Percentiles rank a stretch among this genome's conserved stretches.
Evolutionary conservation across 2,329 filamentous ascomycete species (phyloP).

Genomic region (Diaporthe helianthi): DNA sequence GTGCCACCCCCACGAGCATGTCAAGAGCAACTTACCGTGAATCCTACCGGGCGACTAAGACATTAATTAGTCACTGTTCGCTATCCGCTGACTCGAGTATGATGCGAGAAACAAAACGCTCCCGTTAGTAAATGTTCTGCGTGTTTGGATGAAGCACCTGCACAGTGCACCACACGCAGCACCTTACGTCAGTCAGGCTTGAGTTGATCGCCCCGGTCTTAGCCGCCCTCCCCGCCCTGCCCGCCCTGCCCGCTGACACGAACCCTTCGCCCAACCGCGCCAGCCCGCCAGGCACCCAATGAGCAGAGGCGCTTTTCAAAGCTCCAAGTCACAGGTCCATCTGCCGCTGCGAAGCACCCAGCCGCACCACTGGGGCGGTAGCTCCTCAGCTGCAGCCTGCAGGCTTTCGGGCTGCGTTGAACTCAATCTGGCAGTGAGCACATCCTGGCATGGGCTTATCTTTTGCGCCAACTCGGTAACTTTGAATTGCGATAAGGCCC

Average conservation of each 20-base stretch:
- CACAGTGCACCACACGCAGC: background rate
- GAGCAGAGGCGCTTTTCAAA: background rate
- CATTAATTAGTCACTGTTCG: background rate
- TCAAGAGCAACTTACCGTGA: background rate
- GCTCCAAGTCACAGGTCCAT: background rate
- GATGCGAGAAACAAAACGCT: background rate
- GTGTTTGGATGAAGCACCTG: background rate
- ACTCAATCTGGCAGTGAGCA: slow-evolving; percentile 7
- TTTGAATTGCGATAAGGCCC: slow-evolving; percentile 21
- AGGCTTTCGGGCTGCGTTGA: background rate
- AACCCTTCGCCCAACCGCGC: background rate
- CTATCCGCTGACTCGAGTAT: slow-evolving; percentile 8
- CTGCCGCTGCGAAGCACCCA: slow-evolving; percentile 19
- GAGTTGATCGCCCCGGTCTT: background rate
- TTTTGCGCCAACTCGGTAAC: slow-evolving; percentile 1
- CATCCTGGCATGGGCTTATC: slow-evolving; percentile 23
- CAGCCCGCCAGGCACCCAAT: slow-evolving; percentile 18
- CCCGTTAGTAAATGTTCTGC: background rate
- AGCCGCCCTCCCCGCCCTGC: slow-evolving; percentile 11
- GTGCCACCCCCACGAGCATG: background rate
- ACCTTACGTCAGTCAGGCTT: slow-evolving; percentile 20
- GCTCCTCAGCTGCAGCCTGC: slow-evolving; percentile 19
- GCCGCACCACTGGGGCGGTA: background rate
- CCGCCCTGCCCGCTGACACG: slow-evolving; percentile 13
- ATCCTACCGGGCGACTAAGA: background rate